Base-by-base conservation (phyloP, 2,329 filamentous ascomycete species). In the Talaromyces funiculosus region DNA sequence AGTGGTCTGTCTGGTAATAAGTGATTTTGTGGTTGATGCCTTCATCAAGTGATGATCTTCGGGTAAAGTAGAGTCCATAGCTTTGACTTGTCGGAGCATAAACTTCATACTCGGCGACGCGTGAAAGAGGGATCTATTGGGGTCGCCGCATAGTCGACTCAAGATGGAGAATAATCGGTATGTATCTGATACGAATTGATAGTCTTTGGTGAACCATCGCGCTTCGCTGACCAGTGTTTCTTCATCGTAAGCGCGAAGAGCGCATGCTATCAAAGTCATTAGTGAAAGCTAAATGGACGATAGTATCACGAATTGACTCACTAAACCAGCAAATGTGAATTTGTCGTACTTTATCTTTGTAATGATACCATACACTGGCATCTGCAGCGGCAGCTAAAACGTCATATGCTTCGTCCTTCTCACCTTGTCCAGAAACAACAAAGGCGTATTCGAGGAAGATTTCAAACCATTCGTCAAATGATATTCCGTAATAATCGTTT, bases 381-480 rank as follows among this genome's bases (percentile, higher is more conserved):
- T 90, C 87, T 53, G 87, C 82, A 1, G 90, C 90, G 5, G 89
- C 86, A 63, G 92, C 86, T 66, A 95, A 87, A 7, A 91, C 85
- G 55, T 88, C 85, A 72, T 96, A 97, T 55, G 90, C 87, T 64
- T 90, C 87, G 43, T 87, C 82, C 14, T 83, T 79, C 53, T 88
- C 84, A 35, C 86, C 86, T 20, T 81, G 78, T 43, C 85, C 83
- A 7, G 92, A 89, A 33, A 94, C 82, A 4, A 87, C 81, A 53
- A 97, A 81, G 3, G 92, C 89, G 71, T 95, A 95, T 68, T 94
- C 90, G 37, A 95, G 82, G 71, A 99, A 96, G 0, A 96, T 82
- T 66, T 95, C 90, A 3, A 97, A 82, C 94, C 94, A 99, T 51
- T 86, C 83, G 61, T 87, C 81, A 69, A 97, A 96, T 0, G 86